Base-by-base conservation (phyloP, 73 alveolate genomes). In the Stentor roeselii region DNA sequence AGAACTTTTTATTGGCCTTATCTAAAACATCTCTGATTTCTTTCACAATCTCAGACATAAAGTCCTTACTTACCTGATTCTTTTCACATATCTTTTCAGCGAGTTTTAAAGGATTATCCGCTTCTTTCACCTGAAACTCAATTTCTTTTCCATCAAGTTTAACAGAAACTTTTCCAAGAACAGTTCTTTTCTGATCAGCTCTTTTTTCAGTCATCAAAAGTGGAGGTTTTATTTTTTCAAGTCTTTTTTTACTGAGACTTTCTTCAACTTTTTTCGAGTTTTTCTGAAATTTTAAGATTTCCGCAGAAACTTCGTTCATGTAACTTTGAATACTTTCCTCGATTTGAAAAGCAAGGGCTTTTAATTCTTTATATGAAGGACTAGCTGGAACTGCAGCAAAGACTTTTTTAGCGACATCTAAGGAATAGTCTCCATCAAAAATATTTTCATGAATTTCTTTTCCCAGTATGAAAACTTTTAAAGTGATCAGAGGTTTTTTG, bases 161-260 rank as follows among this genome's bases (percentile, higher is more conserved):
- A 27, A 67, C 34, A 11, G n/a, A 32, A 1, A 67, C 11, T 21
- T 27, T 30, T 34, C 80, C 80, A 21, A 67, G n/a, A 21, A 67
- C 41, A 27, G 21, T n/a, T 30, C 37, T n/a, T 32, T 32, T 67
- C 41, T 21, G 15, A 21, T 67, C 41, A 21, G 80, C 80, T 40
- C n/a, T 36, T 67, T 34, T 67, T 67, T 67, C 80, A 27, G 80
- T 67, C 14, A 11, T n/a, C 1, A 67, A 34, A 21, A 67, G 80
- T 67, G 80, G 80, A 11, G 80, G 80, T 2, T 67, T 67, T 14
- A 67, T 30, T 67, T 67, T 67, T 30, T 67, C 80, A 21, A 67
- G 34, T 2, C 34, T 21, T 30, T 67, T n/a, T 34, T 67, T 67
- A 30, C 21, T 1, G 1, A 27, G n/a, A 27, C 34, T 40, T 32